Evolutionary conservation across 805 yeast genomes (phyloP), one percentile per base, ranked within the genome.

Genomic region (Candida peoriensis): DNA sequence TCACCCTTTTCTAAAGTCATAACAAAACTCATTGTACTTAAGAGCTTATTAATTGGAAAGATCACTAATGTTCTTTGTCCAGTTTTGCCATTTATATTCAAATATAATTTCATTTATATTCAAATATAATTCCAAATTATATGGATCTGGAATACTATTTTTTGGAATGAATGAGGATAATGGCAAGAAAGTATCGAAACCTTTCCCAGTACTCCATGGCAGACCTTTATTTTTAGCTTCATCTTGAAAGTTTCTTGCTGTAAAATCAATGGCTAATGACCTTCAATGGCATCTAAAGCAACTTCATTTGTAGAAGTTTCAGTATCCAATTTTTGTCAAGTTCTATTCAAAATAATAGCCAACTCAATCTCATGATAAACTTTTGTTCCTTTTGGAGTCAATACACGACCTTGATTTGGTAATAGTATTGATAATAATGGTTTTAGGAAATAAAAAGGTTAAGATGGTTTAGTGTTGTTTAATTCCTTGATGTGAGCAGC

Each of bases 171-270:
- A 75, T 15, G 65, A 60, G 7, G 95, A 81, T n/a, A 93, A 55
- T 2, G 99, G 99, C 56, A 85, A 69, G 59, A 93, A 93, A 0
- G 98, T 90, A 54, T 93, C 99, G 58, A 88, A 90, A 0, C 98
- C 98, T 57, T 93, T 93, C 23, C 93, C 96, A 45, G 88, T 86
- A 5, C 90, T 63, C 99, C 99, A 93, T 5, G 99, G 98, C 34
- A 90, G 69, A 1, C 97, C 97, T 59, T 86, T 87, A 62, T 72
- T 73, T 62, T 93, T 93, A 24, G 96, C 96, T 51, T 79, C 96
- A 52, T 83, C 89, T 62, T 93, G 99, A 20, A 93, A 94, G 52
- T 89, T 87, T 58, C 99, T 75, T 0, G 96, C 97, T 7, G 98
- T 93, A 72, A 93, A 70, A 57, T 93, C 99, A 31, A 93, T 74